Conservation (phyloP, 148 eudicot genomes). For the Limonium bicolor region DNA sequence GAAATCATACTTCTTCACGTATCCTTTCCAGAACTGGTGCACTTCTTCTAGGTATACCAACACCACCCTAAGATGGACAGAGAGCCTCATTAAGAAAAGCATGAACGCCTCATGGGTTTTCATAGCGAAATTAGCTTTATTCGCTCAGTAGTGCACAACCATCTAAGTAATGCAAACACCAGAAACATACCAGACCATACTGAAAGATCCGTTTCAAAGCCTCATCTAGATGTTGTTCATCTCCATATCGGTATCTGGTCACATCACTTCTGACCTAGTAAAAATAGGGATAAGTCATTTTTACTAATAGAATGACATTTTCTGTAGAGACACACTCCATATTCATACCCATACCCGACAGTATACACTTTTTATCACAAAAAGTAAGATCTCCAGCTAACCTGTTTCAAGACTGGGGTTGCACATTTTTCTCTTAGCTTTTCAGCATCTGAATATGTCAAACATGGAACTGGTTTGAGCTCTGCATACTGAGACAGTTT, state of each 20-base stretch:
- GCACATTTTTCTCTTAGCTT: conserved; percentile 72
- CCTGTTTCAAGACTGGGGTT: conserved; percentile 84
- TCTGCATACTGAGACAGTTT: conserved; percentile 75
- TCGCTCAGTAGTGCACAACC: no score
- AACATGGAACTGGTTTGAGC: conserved; percentile 96
- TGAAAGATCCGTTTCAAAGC: conserved; percentile 92
- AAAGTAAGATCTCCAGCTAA: conserved; percentile 10
- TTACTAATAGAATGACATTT: no score
- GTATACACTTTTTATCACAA: not conserved
- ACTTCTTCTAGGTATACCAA: conserved; percentile 86
- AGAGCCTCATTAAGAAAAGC: no score
- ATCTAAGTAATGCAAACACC: no score
- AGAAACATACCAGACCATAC: conserved; percentile 70
- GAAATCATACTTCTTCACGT: conserved; percentile 82
- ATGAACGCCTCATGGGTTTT: no score
- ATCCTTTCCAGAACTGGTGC: conserved; percentile 75
- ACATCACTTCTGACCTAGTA: conserved; percentile 85
- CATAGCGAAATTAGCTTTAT: no score
- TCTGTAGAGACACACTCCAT: no score
- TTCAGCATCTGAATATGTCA: conserved; percentile 75
- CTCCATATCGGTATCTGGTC: conserved; percentile 89
- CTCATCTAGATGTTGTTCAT: conserved; percentile 96
- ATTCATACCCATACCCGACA: no score
- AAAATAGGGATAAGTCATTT: conserved; percentile 4
- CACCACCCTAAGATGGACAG: conserved; percentile 46